These are phyloP conservation scores for Leccinellum rugosiceps DNA, from an alignment of 768 basidiomycete genomes.

Conservation along the genomic window DNA sequence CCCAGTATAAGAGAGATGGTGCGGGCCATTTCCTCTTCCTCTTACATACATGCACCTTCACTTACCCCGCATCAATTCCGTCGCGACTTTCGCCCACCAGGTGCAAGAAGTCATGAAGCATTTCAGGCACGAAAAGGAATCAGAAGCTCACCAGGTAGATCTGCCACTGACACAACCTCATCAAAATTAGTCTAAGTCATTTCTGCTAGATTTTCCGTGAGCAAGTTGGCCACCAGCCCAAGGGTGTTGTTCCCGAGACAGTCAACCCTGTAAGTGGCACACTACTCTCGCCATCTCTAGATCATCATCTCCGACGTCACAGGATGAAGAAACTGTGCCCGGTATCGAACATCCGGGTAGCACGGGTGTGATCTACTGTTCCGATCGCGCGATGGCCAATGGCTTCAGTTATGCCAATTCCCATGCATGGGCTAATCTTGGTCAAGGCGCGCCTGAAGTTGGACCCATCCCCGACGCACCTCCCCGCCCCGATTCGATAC, in stretches of 20 bases:
- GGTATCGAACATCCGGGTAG: constrained; percentile 77
- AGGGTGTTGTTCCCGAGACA: constrained; percentile 62
- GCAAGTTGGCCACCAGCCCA: constrained; percentile 65
- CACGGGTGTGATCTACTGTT: constrained; percentile 78
- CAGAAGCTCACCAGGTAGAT: constrained; percentile 80
- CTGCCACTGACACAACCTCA: not conserved
- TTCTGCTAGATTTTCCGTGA: constrained; percentile 67
- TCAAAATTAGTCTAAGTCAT: constrained; percentile 1
- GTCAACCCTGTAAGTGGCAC: constrained; percentile 56
- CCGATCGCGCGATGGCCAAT: constrained; percentile 92
- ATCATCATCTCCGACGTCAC: constrained; percentile 4
- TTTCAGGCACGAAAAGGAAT: constrained; percentile 74
- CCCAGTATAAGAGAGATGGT: constrained; percentile 44
- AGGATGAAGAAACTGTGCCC: constrained; percentile 89
- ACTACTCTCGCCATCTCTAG: not conserved
- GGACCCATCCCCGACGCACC: constrained; percentile 79
- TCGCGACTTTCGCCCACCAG: constrained; percentile 46
- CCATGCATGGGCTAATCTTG: constrained; percentile 84
- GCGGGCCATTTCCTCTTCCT: constrained; percentile 14
- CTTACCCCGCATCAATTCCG: constrained; percentile 25
- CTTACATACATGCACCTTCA: constrained; percentile 21
- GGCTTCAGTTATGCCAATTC: constrained; percentile 79
- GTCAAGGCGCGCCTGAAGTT: constrained; percentile 91
- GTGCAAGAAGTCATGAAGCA: constrained; percentile 65
- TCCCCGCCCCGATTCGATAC: constrained; percentile 59